Base-by-base conservation (phyloP, 169 alveolate species). In the Eimeria necatrix region DNA sequence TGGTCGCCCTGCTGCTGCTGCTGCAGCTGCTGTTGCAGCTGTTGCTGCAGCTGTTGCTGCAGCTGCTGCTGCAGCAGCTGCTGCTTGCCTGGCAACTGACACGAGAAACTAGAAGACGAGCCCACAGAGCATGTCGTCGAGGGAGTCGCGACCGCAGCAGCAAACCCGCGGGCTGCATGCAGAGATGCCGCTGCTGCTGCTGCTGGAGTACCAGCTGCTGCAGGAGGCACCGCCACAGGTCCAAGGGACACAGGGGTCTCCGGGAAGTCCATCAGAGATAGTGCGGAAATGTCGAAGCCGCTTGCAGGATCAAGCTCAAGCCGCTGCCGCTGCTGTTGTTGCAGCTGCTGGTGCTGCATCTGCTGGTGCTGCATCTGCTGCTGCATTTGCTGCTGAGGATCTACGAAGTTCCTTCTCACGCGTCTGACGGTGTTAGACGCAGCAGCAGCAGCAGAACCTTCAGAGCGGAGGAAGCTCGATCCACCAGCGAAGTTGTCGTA, bases 61-160 rank as follows among this genome's bases (percentile, higher is more conserved):
- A 56, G 22, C 2, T 56, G 68, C 2, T 56, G 68, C 68, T 56
- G 68, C 68, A 56, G 20, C 68, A 56, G 2, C 68, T 56, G 68
- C 20, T 56, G 68, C 68, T 56, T 56, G 20, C 22, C 20, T 18
- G 68, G 20, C 20, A 18, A 10, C 56, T 73, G 83, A 5, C 83
- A 7, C n/a, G 18, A n/a, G 52, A 73, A 22, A 41, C 83, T 41
- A 12, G 83, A 18, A 12, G 83, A 18, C 16, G 83, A 73, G 14
- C 83, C 83, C 3, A n/a, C 83, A 0, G 83, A 73, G 1, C 83
- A 73, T 12, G 83, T 22, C 6, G 83, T 73, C 14, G 83, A 73
- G 5, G 83, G 83, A 12, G 83, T 73, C 53, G 83, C 22, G 16
- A 41, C n/a, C 7, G 83, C 83, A 73, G 83, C 83, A 73, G 83